Base-by-base conservation (phyloP, 2,329 filamentous ascomycete species). In the Neofusicoccum sp. region DNA sequence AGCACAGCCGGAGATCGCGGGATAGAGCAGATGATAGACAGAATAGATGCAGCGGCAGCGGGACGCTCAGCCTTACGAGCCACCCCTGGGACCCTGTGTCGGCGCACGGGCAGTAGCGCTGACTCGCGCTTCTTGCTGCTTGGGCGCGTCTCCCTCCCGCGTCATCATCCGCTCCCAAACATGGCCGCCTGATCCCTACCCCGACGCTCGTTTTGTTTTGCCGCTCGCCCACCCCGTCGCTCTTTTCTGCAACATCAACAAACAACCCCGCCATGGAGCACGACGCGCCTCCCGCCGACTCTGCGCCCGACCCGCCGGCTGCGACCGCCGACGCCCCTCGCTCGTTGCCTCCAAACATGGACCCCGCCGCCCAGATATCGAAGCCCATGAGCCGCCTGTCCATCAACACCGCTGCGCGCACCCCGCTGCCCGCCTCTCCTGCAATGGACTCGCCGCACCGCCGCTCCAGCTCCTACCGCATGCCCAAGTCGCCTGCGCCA, bases 331-430 rank as follows among this genome's bases (percentile, higher is more conserved):
- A 28, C 24, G 16, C 60, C 51, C 51, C 51, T 56, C 51, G 38
- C 28, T 44, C 61, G 54, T 61, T 64, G 54, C 67, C 63, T 62
- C 68, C 70, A 70, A 73, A 68, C 73, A 74, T 72, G 69, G 73
- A 69, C 63, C 69, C 74, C 65, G 65, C 68, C 64, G 68, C 63
- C 58, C 68, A 67, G 58, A 69, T 73, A 60, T 65, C 70, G 48
- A 68, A 70, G 54, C 67, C 71, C 30, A 65, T 71, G 59, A 72
- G 74, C 44, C 72, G 73, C 54, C 72, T 75, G 59, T 75, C 74
- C 24, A 70, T 77, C 51, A 67, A 71, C 64, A 67, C 70, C 31
- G 65, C 70, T 48, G 63, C 71, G 53, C 70, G 38, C 36, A 24
- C 69, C 45, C 63, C 69, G 47, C 63, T 68, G 12, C 71, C 72